Evolutionary conservation across 768 basidiomycete species (phyloP), one percentile per base, ranked within the genome.

Genomic region (Termitomyces sp.): DNA sequence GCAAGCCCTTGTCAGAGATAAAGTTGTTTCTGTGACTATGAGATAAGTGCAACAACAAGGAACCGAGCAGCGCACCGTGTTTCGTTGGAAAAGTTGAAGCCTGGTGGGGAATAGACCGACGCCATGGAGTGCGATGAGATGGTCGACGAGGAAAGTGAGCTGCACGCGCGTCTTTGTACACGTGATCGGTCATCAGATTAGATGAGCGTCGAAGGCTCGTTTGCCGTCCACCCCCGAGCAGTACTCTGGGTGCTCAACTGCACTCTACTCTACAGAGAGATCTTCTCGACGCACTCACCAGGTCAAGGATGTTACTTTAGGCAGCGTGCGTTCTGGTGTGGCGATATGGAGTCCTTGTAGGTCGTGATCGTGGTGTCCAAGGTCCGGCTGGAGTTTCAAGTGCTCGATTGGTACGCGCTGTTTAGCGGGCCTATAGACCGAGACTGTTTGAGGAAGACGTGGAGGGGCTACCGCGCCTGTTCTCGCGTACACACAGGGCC

Each of bases 391-490:
- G 95, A 98, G 72, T 84, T 91, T 1, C 96, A 98, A 67, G n/a
- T n/a, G n/a, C 79, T 95, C 22, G 69, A 72, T 56, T 59, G 67
- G 22, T 57, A 66, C 14, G 64, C 73, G 51, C 82, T 86, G n/a
- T 98, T 94, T 74, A 85, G 76, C 14, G 95, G 95, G 0, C 95
- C 95, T n/a, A n/a, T 0, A 65, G 57, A 74, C 75, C 47, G 83
- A 89, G 70, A 98, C 95, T 93, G 85, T n/a, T n/a, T n/a, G 78
- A 74, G 72, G 95, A 98, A 69, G 95, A 95, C 1, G 58, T 94
- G 26, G 76, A 84, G 54, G 96, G 94, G 5, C 74, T 98, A 97
- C 71, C 77, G 95, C 45, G 95, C 96, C 62, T 54, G 89, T 69
- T 20, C 36, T 22, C n/a, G n/a, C n/a, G n/a, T n/a, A n/a, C n/a